phyloP scores from a whole-genome alignment of 1,284 basidiomycete genomes.

The Microbotryomycetes sp. region DNA sequence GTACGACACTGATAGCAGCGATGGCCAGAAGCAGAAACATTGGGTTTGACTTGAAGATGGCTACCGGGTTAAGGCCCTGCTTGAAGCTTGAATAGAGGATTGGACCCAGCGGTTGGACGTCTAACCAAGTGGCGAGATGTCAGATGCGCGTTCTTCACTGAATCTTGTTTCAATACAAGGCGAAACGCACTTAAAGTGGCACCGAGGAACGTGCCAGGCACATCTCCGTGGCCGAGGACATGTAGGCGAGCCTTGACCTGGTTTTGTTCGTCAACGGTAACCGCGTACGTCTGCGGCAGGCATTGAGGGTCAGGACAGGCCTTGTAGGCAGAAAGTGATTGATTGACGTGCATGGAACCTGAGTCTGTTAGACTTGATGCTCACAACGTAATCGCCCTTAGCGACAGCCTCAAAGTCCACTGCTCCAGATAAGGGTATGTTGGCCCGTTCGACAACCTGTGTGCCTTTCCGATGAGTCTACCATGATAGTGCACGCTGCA shows the following conservation, averaged over 20 bases:
- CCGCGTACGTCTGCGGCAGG: neutral
- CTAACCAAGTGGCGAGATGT: too few relatives aligned
- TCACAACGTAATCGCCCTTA: neutral
- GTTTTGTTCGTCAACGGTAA: neutral
- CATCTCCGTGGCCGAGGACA: neutral
- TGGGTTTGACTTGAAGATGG: neutral
- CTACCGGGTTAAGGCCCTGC: neutral
- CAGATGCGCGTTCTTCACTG: too few relatives aligned
- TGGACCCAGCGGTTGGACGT: neutral
- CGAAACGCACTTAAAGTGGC: neutral
- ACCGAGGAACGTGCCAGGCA: neutral
- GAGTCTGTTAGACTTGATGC: neutral
- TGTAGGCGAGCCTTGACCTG: neutral
- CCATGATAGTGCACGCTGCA: too few relatives aligned
- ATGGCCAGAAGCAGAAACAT: neutral
- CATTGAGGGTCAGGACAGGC: too few relatives aligned
- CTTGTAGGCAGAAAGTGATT: too few relatives aligned
- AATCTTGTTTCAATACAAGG: too few relatives aligned
- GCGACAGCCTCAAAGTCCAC: neutral
- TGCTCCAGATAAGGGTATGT: neutral
- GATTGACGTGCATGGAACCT: neutral
- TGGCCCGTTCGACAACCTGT: neutral
- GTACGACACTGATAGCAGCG: neutral
- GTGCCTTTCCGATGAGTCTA: too few relatives aligned
- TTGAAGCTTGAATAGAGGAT: neutral